These are phyloP conservation scores for Boletus tylopilopsis DNA, from an alignment of 768 basidiomycete species.

Conservation along the genomic window DNA sequence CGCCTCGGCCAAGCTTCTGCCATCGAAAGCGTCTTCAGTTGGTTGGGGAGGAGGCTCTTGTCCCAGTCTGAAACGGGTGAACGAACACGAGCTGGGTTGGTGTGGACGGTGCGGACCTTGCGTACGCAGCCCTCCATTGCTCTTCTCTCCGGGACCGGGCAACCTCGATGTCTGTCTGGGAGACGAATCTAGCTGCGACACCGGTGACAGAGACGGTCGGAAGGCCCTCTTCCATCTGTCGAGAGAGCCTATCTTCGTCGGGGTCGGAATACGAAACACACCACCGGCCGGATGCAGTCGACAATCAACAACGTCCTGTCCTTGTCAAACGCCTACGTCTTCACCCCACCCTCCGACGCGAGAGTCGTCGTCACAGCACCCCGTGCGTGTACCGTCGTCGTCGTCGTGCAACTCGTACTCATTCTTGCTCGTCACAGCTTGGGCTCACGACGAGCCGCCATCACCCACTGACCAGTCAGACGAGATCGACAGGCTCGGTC, in stretches of 20 bases:
- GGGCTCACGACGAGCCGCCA: slow-evolving; percentile 82
- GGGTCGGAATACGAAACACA: slow-evolving; percentile 20
- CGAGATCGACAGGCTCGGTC: slow-evolving; percentile 29
- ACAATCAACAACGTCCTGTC: slow-evolving; percentile 22
- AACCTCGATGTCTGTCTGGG: slow-evolving; percentile 71
- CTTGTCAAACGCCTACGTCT: slow-evolving; percentile 24
- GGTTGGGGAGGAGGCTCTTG: slow-evolving; percentile 81
- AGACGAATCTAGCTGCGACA: slow-evolving; percentile 83
- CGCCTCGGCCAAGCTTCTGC: slow-evolving; percentile 86
- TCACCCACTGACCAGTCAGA: slow-evolving; percentile 54
- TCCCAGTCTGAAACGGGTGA: slow-evolving; percentile 52
- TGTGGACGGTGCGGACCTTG: slow-evolving; percentile 43
- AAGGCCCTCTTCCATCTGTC: slow-evolving; percentile 58
- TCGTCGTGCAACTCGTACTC: neutral
- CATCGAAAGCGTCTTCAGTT: slow-evolving; percentile 74
- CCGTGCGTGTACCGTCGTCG: slow-evolving; percentile 45
- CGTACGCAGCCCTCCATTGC: slow-evolving; percentile 90
- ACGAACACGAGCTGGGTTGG: neutral
- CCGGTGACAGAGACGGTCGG: slow-evolving; percentile 69
- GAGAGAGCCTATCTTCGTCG: slow-evolving; percentile 6
- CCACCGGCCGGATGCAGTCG: slow-evolving; percentile 1
- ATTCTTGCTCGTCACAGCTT: slow-evolving; percentile 45
- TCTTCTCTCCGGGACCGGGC: slow-evolving; percentile 72
- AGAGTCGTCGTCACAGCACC: slow-evolving; percentile 63
- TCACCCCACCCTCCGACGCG: slow-evolving; percentile 37